Evolutionary conservation across 306 rosid species (phyloP).

Genomic region (Sophora flavescens): DNA sequence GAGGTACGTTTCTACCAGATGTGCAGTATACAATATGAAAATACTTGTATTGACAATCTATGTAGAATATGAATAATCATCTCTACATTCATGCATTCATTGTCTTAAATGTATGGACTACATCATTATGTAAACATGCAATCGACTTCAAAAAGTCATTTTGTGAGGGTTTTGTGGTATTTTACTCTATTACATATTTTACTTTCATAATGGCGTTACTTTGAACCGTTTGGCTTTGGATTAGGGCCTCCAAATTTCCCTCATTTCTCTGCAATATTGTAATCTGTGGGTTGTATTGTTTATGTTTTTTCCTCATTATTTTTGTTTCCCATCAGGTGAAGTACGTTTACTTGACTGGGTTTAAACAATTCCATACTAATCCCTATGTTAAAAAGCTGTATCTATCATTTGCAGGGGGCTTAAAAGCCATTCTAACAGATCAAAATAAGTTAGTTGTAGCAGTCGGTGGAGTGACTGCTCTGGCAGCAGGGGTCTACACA

Average conservation of each 20-base stretch:
- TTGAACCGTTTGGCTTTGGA: background rate
- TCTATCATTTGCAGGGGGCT: conserved; percentile 79
- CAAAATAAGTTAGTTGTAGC: conserved; percentile 97
- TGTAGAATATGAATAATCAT: background rate
- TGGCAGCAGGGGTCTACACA: conserved; percentile 96
- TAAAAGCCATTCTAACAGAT: conserved; percentile 92
- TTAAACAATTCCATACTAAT: conserved; percentile 1
- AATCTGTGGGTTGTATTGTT: conserved; percentile 16
- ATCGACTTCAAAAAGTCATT: background rate
- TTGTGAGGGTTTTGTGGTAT: background rate
- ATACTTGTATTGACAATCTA: conserved; percentile 20
- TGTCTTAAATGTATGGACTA: background rate
- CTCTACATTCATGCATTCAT: background rate
- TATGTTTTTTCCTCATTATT: background rate
- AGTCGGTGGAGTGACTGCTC: conserved; percentile 97
- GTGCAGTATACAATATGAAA: conserved; percentile 4
- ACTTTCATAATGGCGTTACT: conserved; percentile 17
- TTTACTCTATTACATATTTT: conserved; percentile 24
- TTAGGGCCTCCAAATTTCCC: background rate
- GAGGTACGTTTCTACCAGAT: conserved; percentile 67
- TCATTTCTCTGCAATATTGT: background rate
- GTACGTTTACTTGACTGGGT: background rate
- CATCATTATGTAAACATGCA: background rate
- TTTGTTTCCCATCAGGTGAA: background rate
- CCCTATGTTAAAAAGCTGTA: background rate